phyloP scores from a whole-genome alignment of 2,329 filamentous ascomycete species.

The Penicillium decumbens region DNA sequence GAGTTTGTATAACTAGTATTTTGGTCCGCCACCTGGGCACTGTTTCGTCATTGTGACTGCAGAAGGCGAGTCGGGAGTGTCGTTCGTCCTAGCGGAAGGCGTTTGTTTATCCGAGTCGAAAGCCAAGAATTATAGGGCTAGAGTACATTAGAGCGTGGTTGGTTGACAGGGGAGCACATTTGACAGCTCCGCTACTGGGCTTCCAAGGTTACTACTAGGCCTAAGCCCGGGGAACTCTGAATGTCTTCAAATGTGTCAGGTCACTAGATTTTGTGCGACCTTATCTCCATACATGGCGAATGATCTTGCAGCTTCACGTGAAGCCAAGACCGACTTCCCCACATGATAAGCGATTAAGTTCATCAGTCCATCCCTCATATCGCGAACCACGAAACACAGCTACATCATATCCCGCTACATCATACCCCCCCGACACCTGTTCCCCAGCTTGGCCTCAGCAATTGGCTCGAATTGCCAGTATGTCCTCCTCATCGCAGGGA shows the following conservation, averaged over 20 bases:
- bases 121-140: not conserved
- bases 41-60: not conserved
- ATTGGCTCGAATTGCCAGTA: conserved; percentile 17
- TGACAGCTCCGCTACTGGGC: not conserved
- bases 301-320: not conserved
- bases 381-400: not conserved
- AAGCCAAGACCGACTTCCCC: conserved; percentile 4
- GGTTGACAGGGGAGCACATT: not conserved
- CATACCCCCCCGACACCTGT: not conserved
- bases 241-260: not conserved
- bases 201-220: not conserved
- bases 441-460: not conserved
- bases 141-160: not conserved
- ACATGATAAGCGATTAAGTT: conserved; percentile 23
- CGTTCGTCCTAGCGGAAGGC: not conserved
- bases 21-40: not conserved
- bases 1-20: not conserved
- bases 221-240: not conserved
- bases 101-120: not conserved
- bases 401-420: not conserved
- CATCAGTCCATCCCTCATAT: conserved; percentile 6
- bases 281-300: not conserved
- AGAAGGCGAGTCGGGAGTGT: not conserved
- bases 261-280: not conserved
- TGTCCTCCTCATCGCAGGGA: conserved; percentile 23